Evolutionary conservation across 1,284 basidiomycete species (phyloP), one percentile per base, ranked within the genome.

Genomic region (Cryptococcus deneoformans): DNA sequence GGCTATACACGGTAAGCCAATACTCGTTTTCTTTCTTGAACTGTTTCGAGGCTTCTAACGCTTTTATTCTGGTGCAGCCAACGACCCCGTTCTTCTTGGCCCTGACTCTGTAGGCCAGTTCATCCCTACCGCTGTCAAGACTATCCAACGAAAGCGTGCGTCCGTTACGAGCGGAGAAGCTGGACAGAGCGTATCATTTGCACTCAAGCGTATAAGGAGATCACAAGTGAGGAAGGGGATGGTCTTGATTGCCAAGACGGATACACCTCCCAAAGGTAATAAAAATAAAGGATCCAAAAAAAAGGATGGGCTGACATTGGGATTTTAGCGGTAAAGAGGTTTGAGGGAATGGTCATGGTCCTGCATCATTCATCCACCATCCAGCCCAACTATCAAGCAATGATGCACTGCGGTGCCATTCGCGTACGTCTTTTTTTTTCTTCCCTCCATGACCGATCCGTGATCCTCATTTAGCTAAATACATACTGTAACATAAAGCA

Each of bases 81-180:
- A 92, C 37, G 94, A 99, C 69, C 75, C 85, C 0, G 85, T 97
- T 29, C 78, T 93, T 44, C 81, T 97, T 45, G 95, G 96, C 0
- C 96, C 96, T 2, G 96, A 99, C 76, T 86, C 89, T 0, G 89
- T 95, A 55, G 95, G 95, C 1, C 88, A 90, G 66, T 99, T 89
- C 76, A 83, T 87, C 60, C 83, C 84, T 20, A 92, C 91, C 0
- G 81, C 86, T 3, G 82, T 99, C 63, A 92, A 91, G 80, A 89
- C 87, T 59, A 99, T 99, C 77, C 94, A 99, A 78, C 84, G 94
- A 52, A 99, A 98, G 77, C 81, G 90, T 43, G 92, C 90, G 35
- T 83, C 87, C 52, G 92, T 99, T 7, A 83, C 83, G 34, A 83
- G 83, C 9, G 95, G 91, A 0, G 91, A 93, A 65, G 96, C 95